Evolutionary conservation across 441 rosid species (phyloP).

Genomic region (Erysimum cheiri): DNA sequence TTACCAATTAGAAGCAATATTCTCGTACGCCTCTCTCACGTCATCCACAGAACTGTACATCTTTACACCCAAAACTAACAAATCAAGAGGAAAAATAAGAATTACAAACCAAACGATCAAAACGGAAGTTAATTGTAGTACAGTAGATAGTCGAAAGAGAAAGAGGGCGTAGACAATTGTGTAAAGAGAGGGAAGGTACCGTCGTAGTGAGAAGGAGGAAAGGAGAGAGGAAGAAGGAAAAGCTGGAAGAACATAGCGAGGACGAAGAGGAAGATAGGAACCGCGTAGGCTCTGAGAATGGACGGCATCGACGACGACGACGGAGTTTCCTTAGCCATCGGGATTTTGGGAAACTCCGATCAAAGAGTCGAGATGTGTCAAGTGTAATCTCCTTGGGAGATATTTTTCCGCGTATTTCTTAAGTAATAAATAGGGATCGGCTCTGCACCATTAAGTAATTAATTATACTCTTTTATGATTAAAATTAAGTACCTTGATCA

Average conservation of each 20-base stretch:
- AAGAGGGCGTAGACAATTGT: neutral
- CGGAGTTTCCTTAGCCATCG: constrained; percentile 47
- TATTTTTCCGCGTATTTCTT: constrained; percentile 4
- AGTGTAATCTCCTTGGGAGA: neutral
- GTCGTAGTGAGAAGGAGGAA: constrained; percentile 78
- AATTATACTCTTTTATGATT: neutral
- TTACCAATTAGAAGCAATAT: constrained; percentile 67
- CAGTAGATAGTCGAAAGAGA: neutral
- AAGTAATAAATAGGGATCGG: constrained; percentile 1
- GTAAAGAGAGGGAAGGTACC: constrained; percentile 45
- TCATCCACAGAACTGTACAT: constrained; percentile 60
- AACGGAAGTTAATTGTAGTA: neutral
- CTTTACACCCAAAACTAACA: constrained; percentile 65
- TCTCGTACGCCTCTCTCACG: constrained; percentile 72
- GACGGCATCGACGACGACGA: constrained; percentile 39
- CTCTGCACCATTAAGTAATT: neutral
- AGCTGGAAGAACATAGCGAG: constrained; percentile 77
- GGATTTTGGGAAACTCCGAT: constrained; percentile 7
- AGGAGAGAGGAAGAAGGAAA: constrained; percentile 68
- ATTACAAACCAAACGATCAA: neutral
- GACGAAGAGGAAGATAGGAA: constrained; percentile 64
- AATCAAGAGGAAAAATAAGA: constrained; percentile 6
- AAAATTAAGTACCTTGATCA: neutral
- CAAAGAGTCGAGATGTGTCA: constrained; percentile 10
- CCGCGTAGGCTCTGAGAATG: constrained; percentile 63